A percentile compares a stretch with the other conserved stretches of the same genome.
These are phyloP conservation scores for Goffeauzyma gilvescens DNA, from an alignment of 768 basidiomycete species.

Conservation along the genomic window DNA sequence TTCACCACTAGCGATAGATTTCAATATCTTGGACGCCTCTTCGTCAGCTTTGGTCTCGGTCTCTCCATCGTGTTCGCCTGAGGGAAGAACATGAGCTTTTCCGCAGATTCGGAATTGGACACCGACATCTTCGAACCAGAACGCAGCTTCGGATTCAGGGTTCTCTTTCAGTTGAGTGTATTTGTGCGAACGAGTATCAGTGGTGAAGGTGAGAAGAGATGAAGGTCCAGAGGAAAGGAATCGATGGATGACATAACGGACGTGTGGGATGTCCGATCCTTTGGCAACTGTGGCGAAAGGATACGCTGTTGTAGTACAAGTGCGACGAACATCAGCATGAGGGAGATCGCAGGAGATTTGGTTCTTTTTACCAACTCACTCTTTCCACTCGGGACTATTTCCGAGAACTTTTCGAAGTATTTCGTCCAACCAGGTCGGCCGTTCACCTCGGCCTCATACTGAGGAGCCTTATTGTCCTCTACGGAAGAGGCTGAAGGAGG, in stretches of 20 bases:
- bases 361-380: neutral
- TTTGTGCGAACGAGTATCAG: slow-evolving; percentile 30
- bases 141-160: slow-evolving; percentile 22
- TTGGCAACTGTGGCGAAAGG: slow-evolving; percentile 3
- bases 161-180: slow-evolving; percentile 16
- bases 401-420: slow-evolving; percentile 1
- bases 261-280: neutral
- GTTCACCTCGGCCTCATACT: no score
- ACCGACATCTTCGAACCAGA: slow-evolving; percentile 26
- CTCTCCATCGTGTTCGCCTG: slow-evolving; percentile 1
- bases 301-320: neutral
- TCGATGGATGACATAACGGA: slow-evolving; percentile 26
- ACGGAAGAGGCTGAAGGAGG: no score
- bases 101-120: slow-evolving; percentile 28
- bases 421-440: slow-evolving; percentile 6
- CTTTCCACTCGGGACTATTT: slow-evolving; percentile 6
- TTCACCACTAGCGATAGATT: slow-evolving; percentile 9
- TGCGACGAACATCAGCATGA: neutral
- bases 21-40: slow-evolving; percentile 1
- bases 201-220: slow-evolving; percentile 23
- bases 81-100: slow-evolving; percentile 13
- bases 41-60: neutral
- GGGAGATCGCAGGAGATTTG: neutral
- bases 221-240: slow-evolving; percentile 17
- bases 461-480: no score